Percentiles rank a stretch among this genome's conserved stretches.
Evolutionary conservation across 2,329 filamentous ascomycete species (phyloP).

Genomic region (Curvularia hawaiiensis): DNA sequence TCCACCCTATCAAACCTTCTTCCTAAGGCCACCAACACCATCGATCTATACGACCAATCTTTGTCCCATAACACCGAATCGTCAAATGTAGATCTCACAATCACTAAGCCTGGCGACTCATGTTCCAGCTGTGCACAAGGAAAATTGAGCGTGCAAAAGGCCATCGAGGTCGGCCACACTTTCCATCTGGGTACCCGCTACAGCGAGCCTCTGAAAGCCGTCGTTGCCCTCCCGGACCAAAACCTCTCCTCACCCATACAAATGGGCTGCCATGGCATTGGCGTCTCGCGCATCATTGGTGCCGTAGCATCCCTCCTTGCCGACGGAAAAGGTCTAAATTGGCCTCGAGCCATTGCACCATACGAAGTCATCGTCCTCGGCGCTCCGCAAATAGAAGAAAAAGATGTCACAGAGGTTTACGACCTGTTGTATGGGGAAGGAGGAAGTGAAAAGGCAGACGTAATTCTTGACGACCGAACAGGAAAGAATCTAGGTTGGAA

Average conservation of each 20-base stretch:
- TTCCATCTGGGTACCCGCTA: conserved; percentile 94
- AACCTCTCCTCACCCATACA: conserved; percentile 64
- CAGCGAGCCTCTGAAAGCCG: conserved; percentile 72
- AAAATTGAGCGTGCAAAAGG: conserved; percentile 67
- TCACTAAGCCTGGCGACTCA: conserved; percentile 68
- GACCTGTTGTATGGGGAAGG: conserved; percentile 56
- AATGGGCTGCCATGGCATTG: conserved; percentile 98
- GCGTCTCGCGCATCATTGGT: conserved; percentile 86
- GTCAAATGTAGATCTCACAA: conserved; percentile 61
- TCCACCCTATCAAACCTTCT: conserved; percentile 29
- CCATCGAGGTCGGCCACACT: conserved; percentile 92
- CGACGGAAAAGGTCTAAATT: conserved; percentile 75
- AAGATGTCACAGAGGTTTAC: conserved; percentile 65
- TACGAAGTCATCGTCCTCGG: conserved; percentile 76
- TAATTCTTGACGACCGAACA: conserved; percentile 50
- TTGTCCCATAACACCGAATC: conserved; percentile 6
- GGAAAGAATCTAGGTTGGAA: conserved; percentile 77
- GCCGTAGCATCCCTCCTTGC: conserved; percentile 79
- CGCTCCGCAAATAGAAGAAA: conserved; percentile 49
- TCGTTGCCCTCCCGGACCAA: conserved; percentile 56
- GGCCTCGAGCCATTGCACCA: conserved; percentile 86
- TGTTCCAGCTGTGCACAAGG: conserved; percentile 74
- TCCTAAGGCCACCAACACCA: conserved; percentile 19
- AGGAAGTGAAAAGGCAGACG: conserved; percentile 21
- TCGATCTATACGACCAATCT: conserved; percentile 29